Evolutionary conservation across 169 alveolate genomes (phyloP).

Genomic region (Cryptosporidium tyzzeri): DNA sequence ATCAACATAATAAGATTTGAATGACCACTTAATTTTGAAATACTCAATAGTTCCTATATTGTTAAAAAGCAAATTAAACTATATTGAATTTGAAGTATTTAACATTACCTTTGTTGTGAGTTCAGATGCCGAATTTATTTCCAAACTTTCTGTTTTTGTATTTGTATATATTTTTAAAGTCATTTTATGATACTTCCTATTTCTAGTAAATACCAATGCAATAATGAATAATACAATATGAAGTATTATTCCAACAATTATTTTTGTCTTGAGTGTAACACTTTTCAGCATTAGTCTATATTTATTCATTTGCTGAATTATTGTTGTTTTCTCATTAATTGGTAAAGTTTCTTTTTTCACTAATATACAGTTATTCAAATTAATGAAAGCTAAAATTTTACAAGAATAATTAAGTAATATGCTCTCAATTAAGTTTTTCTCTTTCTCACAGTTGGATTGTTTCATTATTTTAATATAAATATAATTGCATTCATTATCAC

Average conservation of each 20-base stretch:
- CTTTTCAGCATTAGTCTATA: background rate
- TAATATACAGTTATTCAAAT: constrained; percentile 3
- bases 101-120: constrained; percentile 59
- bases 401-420: constrained; percentile 2
- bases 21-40: constrained; percentile 32
- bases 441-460: background rate
- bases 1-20: constrained; percentile 17
- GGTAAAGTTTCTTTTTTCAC: background rate
- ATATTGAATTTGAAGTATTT: background rate
- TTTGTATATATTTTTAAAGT: constrained; percentile 14
- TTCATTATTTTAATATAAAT: constrained; percentile 10
- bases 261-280: background rate
- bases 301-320: background rate
- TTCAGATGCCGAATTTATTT: constrained; percentile 9
- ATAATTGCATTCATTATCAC: background rate
- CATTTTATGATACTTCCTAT: constrained; percentile 19
- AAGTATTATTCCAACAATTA: background rate
- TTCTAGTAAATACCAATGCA: background rate
- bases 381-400: constrained; percentile 5
- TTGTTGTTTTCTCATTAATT: background rate
- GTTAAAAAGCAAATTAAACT: background rate
- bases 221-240: background rate
- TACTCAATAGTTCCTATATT: constrained; percentile 32
- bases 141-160: constrained; percentile 1
- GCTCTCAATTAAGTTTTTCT: background rate